Evolutionary conservation across 1,139 yeast species (phyloP), one percentile per base, ranked within the genome.

Genomic region (Arxiozyma heterogenica): DNA sequence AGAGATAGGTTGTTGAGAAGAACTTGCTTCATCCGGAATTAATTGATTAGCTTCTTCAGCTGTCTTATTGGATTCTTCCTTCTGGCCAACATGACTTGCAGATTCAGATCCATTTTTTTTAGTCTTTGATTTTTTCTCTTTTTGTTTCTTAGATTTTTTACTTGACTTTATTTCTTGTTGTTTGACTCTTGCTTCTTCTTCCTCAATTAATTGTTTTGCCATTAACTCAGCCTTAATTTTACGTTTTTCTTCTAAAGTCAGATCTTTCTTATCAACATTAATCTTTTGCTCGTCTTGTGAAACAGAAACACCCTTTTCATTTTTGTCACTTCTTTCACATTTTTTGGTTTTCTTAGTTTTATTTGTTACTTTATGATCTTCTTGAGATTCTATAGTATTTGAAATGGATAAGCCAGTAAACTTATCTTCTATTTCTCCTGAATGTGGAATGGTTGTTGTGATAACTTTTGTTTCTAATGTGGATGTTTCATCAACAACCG

Each of bases 121-220:
- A 34, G 51, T 54, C 42, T 48, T 49, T 41, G 49, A 42, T 38
- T 53, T 55, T 41, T 49, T 46, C 39, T 47, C 48, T 49, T 41
- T 50, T 44, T 46, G 48, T 52, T 46, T 46, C 43, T 46, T 46
- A 17, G 43, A 20, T 11, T 46, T 46, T 46, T 38, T 46, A 46
- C 27, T 34, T 21, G 21, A 22, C 23, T 53, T 25, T 4, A 30
- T 21, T 47, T 56, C 41, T 18, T 50, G 41, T 20, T 42, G 44
- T 42, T 34, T 49, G 12, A 57, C 60, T 27, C 57, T 59, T 44
- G 49, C 51, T 48, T 58, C 60, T 52, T 63, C 64, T 54, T 61
- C 65, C 51, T 58, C 60, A 25, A 63, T n/a, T 34, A 61, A 52
- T 44, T 59, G 52, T 51, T 55, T 57, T 25, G 67, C 67, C 55